Evolutionary conservation across 23 red algal genomes (phyloP).

Genomic region (Gracilaria gracilis): DNA sequence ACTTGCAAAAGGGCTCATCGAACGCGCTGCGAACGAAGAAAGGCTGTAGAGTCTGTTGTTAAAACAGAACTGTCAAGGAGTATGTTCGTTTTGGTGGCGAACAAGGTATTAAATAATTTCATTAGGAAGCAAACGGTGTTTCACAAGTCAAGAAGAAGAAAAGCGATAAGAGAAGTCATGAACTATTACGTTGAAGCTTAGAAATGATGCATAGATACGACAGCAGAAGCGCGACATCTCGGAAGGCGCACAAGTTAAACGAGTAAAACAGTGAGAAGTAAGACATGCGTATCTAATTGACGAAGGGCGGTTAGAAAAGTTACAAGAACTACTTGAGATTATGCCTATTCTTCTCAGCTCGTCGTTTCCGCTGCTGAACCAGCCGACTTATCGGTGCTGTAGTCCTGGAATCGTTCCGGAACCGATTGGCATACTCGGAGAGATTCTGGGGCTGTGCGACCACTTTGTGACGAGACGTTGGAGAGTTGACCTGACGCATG

Average conservation of each 20-base stretch:
- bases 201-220: background rate
- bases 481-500: background rate
- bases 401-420: background rate
- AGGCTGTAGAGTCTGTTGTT: background rate
- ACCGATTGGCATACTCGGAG: conserved; percentile 6
- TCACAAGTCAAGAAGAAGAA: background rate
- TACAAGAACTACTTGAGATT: conserved; percentile 23
- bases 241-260: background rate
- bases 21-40: conserved; percentile 11
- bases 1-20: conserved; percentile 50
- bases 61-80: background rate
- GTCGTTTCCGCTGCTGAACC: conserved; percentile 40
- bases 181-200: background rate
- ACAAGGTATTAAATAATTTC: background rate
- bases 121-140: background rate
- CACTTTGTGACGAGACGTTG: conserved; percentile 7
- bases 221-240: background rate
- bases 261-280: conserved; percentile 24
- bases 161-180: background rate
- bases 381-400: conserved; percentile 38
- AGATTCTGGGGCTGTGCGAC: conserved; percentile 38
- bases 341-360: conserved; percentile 44
- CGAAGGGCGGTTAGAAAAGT: background rate
- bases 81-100: background rate
- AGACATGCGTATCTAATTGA: background rate